These are phyloP conservation scores for Leptographium procerum DNA, from an alignment of 2,329 filamentous ascomycete genomes.

Conservation along the genomic window DNA sequence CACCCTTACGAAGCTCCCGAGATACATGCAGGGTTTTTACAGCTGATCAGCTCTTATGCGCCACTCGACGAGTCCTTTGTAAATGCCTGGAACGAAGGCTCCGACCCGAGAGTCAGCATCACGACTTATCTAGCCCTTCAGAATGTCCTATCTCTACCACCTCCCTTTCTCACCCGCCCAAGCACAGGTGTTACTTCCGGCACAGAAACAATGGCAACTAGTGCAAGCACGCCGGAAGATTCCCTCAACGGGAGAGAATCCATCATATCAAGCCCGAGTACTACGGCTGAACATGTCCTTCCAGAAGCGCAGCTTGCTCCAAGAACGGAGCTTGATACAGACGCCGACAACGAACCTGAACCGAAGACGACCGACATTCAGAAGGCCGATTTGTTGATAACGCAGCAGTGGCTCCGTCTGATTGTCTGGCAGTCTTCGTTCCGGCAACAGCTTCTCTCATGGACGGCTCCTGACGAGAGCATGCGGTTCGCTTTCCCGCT, in stretches of 20 bases:
- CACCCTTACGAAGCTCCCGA: conserved; percentile 39
- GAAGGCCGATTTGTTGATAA: conserved; percentile 56
- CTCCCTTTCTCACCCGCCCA: conserved; percentile 16
- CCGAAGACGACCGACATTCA: conserved; percentile 49
- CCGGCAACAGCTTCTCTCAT: conserved; percentile 52
- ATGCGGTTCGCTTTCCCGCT: conserved; percentile 53
- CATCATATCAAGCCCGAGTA: neutral
- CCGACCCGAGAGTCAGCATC: conserved; percentile 22
- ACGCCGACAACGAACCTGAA: conserved; percentile 12
- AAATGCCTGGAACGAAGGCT: conserved; percentile 51
- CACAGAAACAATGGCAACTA: neutral
- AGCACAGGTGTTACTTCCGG: neutral
- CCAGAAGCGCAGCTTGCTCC: neutral
- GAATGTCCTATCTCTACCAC: conserved; percentile 21
- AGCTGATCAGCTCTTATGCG: conserved; percentile 49
- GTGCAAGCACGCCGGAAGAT: conserved; percentile 11
- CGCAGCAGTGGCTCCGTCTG: conserved; percentile 58
- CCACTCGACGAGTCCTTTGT: conserved; percentile 54
- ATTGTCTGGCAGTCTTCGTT: conserved; percentile 66
- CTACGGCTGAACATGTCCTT: neutral
- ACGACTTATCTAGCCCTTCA: conserved; percentile 25
- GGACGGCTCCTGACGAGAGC: conserved; percentile 42
- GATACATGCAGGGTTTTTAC: conserved; percentile 46
- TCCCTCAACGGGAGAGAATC: conserved; percentile 14
- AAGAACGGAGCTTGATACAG: neutral